Conservation (phyloP, 192 early-diverging fungal genomes). For the Physocladia obscura region DNA sequence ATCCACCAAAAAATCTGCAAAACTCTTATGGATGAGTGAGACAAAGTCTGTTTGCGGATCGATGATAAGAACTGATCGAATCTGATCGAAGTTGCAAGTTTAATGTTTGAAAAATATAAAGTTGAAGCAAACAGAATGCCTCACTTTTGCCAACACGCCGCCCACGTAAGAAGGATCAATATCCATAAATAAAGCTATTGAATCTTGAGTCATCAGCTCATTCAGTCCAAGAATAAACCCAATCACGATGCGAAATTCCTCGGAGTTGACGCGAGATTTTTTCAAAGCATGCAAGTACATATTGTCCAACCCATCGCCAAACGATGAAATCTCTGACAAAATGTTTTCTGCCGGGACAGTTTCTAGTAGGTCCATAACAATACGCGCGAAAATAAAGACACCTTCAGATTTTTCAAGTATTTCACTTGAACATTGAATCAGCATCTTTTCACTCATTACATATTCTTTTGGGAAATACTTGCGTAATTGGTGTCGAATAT, state of each 20-base stretch:
- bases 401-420: background rate
- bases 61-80: background rate
- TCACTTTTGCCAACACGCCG: background rate
- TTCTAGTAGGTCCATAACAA: background rate
- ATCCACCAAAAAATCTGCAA: background rate
- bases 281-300: background rate
- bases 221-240: background rate
- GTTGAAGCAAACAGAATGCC: background rate
- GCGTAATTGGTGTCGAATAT: no score
- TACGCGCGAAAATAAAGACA: background rate
- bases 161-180: background rate
- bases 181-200: background rate
- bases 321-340: no score
- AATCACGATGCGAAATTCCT: background rate
- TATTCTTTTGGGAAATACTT: no score
- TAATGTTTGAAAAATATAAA: no score
- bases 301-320: background rate
- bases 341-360: background rate
- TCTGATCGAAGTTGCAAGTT: no score
- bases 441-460: no score
- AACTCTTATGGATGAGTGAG: slow-evolving; percentile 14
- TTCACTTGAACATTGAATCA: no score
- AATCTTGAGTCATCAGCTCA: background rate
- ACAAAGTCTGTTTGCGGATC: background rate
- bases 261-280: background rate